Evolutionary conservation across 805 yeast genomes (phyloP), one percentile per base, ranked within the genome.

Genomic region (Lipomyces lipofer): DNA sequence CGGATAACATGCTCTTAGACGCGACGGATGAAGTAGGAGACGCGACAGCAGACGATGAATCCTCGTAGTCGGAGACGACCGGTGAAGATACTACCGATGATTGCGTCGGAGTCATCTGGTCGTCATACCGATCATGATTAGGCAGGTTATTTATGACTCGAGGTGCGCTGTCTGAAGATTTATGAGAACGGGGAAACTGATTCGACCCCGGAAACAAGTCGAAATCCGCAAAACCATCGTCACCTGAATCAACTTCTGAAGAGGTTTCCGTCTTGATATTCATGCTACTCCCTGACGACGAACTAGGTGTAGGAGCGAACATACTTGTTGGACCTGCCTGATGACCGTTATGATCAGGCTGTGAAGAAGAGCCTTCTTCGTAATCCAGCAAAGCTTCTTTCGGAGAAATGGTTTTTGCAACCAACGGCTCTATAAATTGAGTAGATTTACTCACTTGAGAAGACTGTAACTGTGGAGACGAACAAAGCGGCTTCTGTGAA

Each of bases 301-400:
- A 49, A 15, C 49, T 36, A 15, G 60, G 58, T 8, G 60, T 56
- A 5, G 40, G 51, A 5, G 47, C 58, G 40, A 53, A 56, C 53
- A 56, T 9, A 9, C 36, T 22, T 2, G 47, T 24, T 4, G 52
- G 15, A n/a, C 29, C 28, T 7, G 45, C 45, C 17, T 27, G 30
- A 4, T 24, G 25, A 10, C 30, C 46, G n/a, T 27, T 19, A 2
- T 7, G 38, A n/a, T 47, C 49, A 4, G 46, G 35, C 27, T 29
- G 39, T 19, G 29, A 13, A 6, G 8, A 40, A 15, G 39, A 46
- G 6, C 32, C 49, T n/a, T 47, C 56, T 32, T 38, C n/a, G 24
- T 35, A 54, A 27, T 55, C 59, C 13, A 58, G 51, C 15, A 58
- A 17, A 6, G 62, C 56, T 36, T 58, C 62, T 35, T 58, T 55